phyloP scores from a whole-genome alignment of 306 rosid species.

The Alnus rubra region DNA sequence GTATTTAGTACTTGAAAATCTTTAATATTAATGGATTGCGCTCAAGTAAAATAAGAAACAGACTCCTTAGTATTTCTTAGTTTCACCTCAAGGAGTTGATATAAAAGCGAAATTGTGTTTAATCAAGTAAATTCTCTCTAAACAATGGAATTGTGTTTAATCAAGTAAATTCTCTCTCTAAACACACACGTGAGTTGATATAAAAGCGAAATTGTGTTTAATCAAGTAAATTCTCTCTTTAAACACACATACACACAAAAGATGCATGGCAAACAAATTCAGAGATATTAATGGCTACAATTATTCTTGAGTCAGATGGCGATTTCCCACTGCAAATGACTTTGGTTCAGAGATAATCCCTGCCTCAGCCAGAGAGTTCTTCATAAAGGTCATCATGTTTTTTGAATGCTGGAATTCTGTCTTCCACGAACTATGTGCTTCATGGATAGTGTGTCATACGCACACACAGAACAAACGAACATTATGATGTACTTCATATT shows the following conservation, averaged over 20 bases:
- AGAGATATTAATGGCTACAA: constrained; percentile 28
- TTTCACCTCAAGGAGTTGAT: neutral
- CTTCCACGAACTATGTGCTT: neutral
- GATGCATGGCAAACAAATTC: constrained; percentile 17
- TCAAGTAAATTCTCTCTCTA: neutral
- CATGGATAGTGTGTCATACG: neutral
- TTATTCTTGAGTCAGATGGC: constrained; percentile 70
- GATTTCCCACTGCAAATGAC: constrained; percentile 97
- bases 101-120: neutral
- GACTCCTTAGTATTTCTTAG: neutral
- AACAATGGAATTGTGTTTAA: too few species aligned
- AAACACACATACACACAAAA: constrained; percentile 9
- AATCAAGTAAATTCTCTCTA: neutral
- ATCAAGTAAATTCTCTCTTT: neutral
- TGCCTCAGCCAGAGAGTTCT: constrained; percentile 86
- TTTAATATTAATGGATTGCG: neutral
- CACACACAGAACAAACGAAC: neutral
- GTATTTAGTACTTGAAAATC: constrained; percentile 32
- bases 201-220: neutral
- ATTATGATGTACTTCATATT: neutral
- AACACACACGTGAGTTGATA: neutral
- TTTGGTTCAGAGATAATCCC: constrained; percentile 98
- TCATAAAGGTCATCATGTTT: constrained; percentile 53
- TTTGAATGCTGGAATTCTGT: neutral
- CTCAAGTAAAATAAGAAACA: neutral